Evolutionary conservation across 129 eudicot species (phyloP).

Genomic region (Chrysanthemum seticuspe): DNA sequence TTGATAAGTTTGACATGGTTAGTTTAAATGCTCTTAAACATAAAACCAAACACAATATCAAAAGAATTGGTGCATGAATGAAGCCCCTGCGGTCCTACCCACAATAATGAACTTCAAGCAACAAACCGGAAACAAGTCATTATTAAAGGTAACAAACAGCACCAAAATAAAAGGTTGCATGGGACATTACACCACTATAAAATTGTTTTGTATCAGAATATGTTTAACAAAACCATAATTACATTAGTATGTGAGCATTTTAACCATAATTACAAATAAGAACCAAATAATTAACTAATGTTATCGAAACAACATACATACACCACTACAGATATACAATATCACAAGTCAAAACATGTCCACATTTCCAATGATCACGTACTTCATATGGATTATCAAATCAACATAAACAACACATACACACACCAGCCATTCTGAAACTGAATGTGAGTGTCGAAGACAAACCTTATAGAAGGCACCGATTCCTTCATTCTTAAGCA

Average conservation of each 20-base stretch:
- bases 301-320: background rate
- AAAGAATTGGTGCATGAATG: background rate
- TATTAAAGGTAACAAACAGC: background rate
- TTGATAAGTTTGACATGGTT: too few species aligned
- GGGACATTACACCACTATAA: background rate
- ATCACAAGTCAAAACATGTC: background rate
- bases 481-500: slow-evolving; percentile 87
- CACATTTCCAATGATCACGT: background rate
- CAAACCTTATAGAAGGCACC: slow-evolving; percentile 92
- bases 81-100: background rate
- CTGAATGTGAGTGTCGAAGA: background rate
- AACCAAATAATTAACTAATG: background rate
- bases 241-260: background rate
- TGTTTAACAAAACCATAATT: slow-evolving; percentile 8
- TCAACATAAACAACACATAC: background rate
- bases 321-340: background rate
- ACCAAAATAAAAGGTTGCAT: background rate
- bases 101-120: background rate
- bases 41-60: too few species aligned
- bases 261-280: background rate
- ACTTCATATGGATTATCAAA: slow-evolving; percentile 6
- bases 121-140: background rate
- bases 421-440: background rate
- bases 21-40: too few species aligned
- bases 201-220: background rate